Conservation (phyloP, 768 basidiomycete genomes). For the Mycena maculata region DNA sequence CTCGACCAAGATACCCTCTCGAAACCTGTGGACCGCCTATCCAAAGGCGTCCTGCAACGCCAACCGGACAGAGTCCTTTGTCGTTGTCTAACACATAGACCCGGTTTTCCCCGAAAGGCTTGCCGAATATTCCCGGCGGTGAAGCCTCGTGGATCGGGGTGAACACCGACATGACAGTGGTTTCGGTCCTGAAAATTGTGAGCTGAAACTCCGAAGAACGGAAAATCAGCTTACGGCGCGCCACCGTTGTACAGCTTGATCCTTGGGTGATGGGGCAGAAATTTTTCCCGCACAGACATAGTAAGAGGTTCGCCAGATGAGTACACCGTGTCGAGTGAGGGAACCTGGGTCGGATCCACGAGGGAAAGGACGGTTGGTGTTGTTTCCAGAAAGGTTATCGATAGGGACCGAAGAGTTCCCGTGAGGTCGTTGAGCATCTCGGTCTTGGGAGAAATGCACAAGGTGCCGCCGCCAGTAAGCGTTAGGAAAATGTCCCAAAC, state of each 20-base stretch:
- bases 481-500: slow-evolving; percentile 17
- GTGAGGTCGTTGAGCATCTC: slow-evolving; percentile 15
- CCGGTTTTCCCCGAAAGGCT: slow-evolving; percentile 15
- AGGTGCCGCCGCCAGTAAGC: slow-evolving; percentile 3
- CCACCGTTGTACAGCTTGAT: slow-evolving; percentile 4
- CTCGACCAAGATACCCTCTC: slow-evolving; percentile 7
- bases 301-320: slow-evolving; percentile 14
- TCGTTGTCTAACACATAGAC: background rate
- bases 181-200: no score
- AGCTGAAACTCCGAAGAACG: no score
- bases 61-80: slow-evolving; percentile 2
- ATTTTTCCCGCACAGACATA: background rate
- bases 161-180: slow-evolving; percentile 13
- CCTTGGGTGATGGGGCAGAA: background rate
- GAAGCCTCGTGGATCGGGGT: background rate
- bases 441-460: background rate
- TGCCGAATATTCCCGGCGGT: slow-evolving; percentile 5
- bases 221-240: no score
- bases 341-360: slow-evolving; percentile 2
- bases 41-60: background rate
- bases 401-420: background rate
- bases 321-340: background rate
- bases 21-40: slow-evolving; percentile 12
- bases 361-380: slow-evolving; percentile 16
- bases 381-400: slow-evolving; percentile 9